Percentiles rank a stretch among this genome's conserved stretches.
These are phyloP conservation scores for Sporisorium graminicola DNA, from an alignment of 1,284 basidiomycete species.

Conservation along the genomic window DNA sequence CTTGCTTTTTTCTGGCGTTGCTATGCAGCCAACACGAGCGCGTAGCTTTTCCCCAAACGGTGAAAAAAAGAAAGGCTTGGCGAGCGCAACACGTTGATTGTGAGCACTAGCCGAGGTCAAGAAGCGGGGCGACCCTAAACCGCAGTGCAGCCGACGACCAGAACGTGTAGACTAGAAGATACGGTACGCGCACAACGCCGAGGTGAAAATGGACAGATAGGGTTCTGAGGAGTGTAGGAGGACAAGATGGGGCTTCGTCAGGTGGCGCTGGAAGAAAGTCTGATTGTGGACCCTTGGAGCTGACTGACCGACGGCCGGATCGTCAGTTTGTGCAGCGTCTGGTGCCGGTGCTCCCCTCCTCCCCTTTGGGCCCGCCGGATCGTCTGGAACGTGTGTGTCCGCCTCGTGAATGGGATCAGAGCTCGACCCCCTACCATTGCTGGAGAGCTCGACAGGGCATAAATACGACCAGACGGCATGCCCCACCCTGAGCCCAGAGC, in stretches of 20 bases:
- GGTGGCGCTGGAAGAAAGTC: background rate
- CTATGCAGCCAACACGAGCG: too few relatives aligned
- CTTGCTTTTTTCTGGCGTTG: background rate
- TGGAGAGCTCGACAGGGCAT: too few relatives aligned
- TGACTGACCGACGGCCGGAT: background rate
- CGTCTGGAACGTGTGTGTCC: background rate
- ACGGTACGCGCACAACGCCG: too few relatives aligned
- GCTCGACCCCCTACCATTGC: too few relatives aligned
- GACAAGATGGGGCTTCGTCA: too few relatives aligned
- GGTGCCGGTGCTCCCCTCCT: too few relatives aligned
- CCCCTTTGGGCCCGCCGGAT: background rate
- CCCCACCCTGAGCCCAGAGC: too few relatives aligned
- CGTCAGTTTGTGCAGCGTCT: background rate
- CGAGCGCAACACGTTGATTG: slow-evolving; percentile 4
- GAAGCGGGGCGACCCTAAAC: slow-evolving; percentile 13
- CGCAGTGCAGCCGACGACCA: background rate
- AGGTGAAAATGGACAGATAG: background rate
- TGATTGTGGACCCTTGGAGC: background rate
- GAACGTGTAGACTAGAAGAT: background rate
- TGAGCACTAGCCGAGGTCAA: slow-evolving; percentile 15
- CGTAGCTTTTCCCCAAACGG: too few relatives aligned
- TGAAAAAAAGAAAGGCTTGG: background rate
- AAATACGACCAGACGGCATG: too few relatives aligned
- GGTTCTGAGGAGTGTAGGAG: too few relatives aligned
- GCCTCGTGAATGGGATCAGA: too few relatives aligned